Conservation (phyloP, 2,329 filamentous ascomycete genomes). For the Aureobasidium sp. region DNA sequence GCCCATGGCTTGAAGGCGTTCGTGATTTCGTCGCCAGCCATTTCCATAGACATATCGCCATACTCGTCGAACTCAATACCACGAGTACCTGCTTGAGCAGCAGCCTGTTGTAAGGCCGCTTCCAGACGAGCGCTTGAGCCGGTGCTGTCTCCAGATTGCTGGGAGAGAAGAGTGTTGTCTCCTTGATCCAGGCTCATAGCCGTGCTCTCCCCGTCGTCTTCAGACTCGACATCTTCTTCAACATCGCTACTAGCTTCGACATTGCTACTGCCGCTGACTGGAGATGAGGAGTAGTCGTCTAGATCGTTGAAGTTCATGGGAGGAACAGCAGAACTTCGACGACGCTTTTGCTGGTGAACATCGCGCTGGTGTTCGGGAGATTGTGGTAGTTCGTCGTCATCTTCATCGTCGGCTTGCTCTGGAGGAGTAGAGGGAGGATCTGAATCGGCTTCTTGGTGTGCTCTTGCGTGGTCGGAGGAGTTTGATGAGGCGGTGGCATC, state of each 20-base stretch:
- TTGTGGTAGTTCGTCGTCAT: slow-evolving; percentile 45
- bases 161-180: slow-evolving; percentile 40
- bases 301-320: slow-evolving; percentile 58
- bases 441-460: slow-evolving; percentile 34
- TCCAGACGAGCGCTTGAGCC: slow-evolving; percentile 70
- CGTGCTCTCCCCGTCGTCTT: slow-evolving; percentile 54
- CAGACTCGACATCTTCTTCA: slow-evolving; percentile 48
- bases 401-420: slow-evolving; percentile 51
- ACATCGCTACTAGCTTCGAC: slow-evolving; percentile 40
- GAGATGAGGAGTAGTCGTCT: slow-evolving; percentile 68
- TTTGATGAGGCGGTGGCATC: slow-evolving; percentile 74
- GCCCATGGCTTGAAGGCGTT: slow-evolving; percentile 68
- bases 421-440: slow-evolving; percentile 58
- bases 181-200: slow-evolving; percentile 75
- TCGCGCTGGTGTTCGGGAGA: slow-evolving; percentile 61
- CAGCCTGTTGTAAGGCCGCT: slow-evolving; percentile 67
- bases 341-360: slow-evolving; percentile 53
- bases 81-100: slow-evolving; percentile 67
- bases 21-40: slow-evolving; percentile 61
- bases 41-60: slow-evolving; percentile 45
- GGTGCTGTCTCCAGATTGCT: slow-evolving; percentile 41
- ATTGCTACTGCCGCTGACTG: slow-evolving; percentile 58
- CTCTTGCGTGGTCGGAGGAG: slow-evolving; percentile 62
- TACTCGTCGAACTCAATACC: slow-evolving; percentile 51
- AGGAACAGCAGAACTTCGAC: slow-evolving; percentile 61